Evolutionary conservation across 2,329 filamentous ascomycete species (phyloP).

Genomic region (Neonectria coccinea): DNA sequence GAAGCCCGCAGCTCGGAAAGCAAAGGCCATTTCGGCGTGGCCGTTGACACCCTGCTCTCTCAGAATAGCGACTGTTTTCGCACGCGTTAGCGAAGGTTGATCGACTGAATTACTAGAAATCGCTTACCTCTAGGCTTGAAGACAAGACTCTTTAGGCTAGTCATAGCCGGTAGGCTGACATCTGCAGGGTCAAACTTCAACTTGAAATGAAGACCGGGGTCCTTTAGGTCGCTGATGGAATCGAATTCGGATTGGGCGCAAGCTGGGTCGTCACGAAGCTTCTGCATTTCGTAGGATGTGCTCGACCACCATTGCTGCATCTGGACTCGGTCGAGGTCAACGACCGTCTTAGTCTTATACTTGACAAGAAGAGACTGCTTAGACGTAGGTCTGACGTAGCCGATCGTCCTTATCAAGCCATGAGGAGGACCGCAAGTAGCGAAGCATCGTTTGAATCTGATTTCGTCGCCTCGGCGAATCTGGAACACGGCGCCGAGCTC

Average conservation of each 20-base stretch:
- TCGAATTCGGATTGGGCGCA: slow-evolving; percentile 88
- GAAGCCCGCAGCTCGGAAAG: slow-evolving; percentile 92
- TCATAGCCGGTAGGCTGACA: slow-evolving; percentile 72
- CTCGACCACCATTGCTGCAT: slow-evolving; percentile 90
- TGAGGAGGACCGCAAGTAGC: slow-evolving; percentile 87
- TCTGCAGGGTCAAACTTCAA: slow-evolving; percentile 85
- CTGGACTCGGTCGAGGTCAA: slow-evolving; percentile 74
- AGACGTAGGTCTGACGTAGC: slow-evolving; percentile 73
- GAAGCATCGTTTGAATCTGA: slow-evolving; percentile 88
- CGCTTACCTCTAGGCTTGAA: slow-evolving; percentile 62
- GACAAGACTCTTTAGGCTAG: slow-evolving; percentile 63
- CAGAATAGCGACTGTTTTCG: slow-evolving; percentile 87
- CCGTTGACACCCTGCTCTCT: slow-evolving; percentile 97
- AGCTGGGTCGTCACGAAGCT: slow-evolving; percentile 85
- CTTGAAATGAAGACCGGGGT: slow-evolving; percentile 88
- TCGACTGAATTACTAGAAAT: slow-evolving; percentile 16
- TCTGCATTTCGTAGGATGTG: slow-evolving; percentile 93
- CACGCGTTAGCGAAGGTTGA: slow-evolving; percentile 62
- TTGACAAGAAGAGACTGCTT: slow-evolving; percentile 84
- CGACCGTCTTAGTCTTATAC: slow-evolving; percentile 75
- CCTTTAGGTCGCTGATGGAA: slow-evolving; percentile 77
- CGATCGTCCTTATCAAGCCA: slow-evolving; percentile 86
- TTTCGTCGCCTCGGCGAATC: slow-evolving; percentile 85
- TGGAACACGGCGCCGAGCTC: slow-evolving; percentile 98
- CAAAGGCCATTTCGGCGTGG: slow-evolving; percentile 97